A percentile compares a stretch with the other conserved stretches of the same genome.
Conservation (phyloP, 2,329 filamentous ascomycete genomes). For the Cucurbitaria berberidis region DNA sequence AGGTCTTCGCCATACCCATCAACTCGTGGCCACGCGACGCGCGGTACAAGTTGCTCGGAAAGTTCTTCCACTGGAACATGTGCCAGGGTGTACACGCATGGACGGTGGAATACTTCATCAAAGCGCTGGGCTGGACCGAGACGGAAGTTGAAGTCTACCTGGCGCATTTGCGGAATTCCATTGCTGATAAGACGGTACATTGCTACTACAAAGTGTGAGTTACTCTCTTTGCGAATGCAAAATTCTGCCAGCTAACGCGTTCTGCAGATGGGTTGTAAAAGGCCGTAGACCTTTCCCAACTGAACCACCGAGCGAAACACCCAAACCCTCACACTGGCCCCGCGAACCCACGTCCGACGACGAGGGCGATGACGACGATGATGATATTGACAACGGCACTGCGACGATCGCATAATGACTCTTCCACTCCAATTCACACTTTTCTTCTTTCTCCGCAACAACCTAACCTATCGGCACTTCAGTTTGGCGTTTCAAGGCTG, state of each 20-base stretch:
- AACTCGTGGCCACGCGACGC: conserved; percentile 60
- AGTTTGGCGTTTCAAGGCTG: not conserved
- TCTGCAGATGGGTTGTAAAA: conserved; percentile 35
- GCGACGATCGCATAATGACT: not conserved
- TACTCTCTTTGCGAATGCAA: not conserved
- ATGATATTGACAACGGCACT: not conserved
- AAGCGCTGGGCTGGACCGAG: conserved; percentile 51
- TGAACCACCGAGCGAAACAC: conserved; percentile 23
- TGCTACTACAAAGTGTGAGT: conserved; percentile 53
- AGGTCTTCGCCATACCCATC: conserved; percentile 59
- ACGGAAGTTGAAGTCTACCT: conserved; percentile 55
- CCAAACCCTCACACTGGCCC: conserved; percentile 30
- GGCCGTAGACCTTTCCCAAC: conserved; percentile 31
- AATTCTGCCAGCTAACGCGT: not conserved
- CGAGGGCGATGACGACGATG: conserved; percentile 11
- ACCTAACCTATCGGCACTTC: not conserved
- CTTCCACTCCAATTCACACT: not conserved
- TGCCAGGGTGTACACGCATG: conserved; percentile 54
- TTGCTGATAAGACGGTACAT: conserved; percentile 49
- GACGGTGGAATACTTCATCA: conserved; percentile 52
- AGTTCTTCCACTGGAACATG: conserved; percentile 57
- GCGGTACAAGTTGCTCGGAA: conserved; percentile 56
- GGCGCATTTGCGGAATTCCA: conserved; percentile 51
- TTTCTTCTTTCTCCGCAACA: not conserved
- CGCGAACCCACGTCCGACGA: conserved; percentile 12